A percentile compares a stretch with the other conserved stretches of the same genome.
These are phyloP conservation scores for Melampsora larici-populina DNA, from an alignment of 1,284 basidiomycete genomes.

Conservation along the genomic window DNA sequence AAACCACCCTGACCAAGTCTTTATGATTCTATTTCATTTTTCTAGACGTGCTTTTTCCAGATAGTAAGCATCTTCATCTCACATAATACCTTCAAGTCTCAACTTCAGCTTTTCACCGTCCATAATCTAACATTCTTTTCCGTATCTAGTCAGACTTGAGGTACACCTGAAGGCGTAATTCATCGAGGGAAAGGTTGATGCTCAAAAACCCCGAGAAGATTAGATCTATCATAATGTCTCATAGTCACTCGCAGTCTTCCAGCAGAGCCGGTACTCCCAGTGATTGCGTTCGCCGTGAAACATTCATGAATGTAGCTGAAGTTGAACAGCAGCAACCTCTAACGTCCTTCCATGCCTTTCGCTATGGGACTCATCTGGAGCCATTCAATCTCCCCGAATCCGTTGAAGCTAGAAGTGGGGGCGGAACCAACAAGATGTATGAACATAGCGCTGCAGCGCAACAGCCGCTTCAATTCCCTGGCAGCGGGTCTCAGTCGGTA, in stretches of 20 bases:
- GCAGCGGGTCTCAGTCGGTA: constrained; percentile 15
- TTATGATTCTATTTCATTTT: not conserved
- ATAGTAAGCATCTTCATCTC: too few relatives aligned
- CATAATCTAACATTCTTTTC: too few relatives aligned
- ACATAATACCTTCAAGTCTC: too few relatives aligned
- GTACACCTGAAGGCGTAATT: not conserved
- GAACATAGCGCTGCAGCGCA: not conserved
- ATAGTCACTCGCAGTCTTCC: constrained; percentile 8
- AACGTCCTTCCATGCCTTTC: not conserved
- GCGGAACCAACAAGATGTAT: constrained; percentile 2
- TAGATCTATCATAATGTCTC: not conserved
- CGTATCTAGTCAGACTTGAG: not conserved
- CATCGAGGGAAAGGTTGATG: not conserved
- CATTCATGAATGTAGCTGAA: not conserved
- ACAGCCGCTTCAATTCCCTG: constrained; percentile 2
- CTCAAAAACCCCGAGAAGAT: not conserved
- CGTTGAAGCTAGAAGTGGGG: not conserved
- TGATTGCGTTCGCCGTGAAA: not conserved
- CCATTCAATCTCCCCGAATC: constrained; percentile 2
- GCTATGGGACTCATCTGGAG: not conserved
- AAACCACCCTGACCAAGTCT: not conserved
- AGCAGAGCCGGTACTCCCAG: constrained; percentile 3
- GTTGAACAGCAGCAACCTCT: not conserved
- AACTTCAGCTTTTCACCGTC: too few relatives aligned
- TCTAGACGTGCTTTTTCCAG: not conserved